phyloP scores from a whole-genome alignment of 2,329 filamentous ascomycete genomes.

The Tolypocladium endophyticum region DNA sequence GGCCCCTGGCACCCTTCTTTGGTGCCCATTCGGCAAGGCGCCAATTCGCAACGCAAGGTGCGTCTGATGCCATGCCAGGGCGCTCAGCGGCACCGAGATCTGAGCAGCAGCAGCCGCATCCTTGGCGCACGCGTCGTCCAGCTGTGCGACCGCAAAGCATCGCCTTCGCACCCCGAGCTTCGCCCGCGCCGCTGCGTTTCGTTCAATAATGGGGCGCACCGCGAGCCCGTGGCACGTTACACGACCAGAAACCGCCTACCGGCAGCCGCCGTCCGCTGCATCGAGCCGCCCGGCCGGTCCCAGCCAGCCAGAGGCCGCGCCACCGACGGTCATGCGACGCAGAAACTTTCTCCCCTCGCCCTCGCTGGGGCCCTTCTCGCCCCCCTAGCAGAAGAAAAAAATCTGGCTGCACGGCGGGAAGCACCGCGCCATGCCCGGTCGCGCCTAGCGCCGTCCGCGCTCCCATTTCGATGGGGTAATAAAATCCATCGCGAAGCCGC shows the following conservation, averaged over 20 bases:
- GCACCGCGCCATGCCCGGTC: not conserved
- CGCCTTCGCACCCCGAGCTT: too few relatives aligned
- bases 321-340: not conserved
- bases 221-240: not conserved
- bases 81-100: too few relatives aligned
- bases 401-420: not conserved
- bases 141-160: too few relatives aligned
- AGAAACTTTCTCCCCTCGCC: not conserved
- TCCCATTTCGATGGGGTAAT: slow-evolving; percentile 1
- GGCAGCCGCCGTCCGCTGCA: not conserved
- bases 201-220: not conserved
- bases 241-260: too few relatives aligned
- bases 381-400: not conserved
- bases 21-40: not conserved
- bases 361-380: not conserved
- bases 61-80: not conserved
- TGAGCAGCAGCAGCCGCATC: not conserved
- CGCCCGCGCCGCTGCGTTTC: too few relatives aligned
- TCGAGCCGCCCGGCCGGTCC: not conserved
- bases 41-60: not conserved
- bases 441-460: not conserved
- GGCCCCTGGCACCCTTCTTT: not conserved
- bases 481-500: not conserved
- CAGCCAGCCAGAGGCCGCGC: not conserved
- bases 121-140: not conserved